Evolutionary conservation across 768 basidiomycete species (phyloP), one percentile per base, ranked within the genome.

Genomic region (Xerocomellus dryophilus): DNA sequence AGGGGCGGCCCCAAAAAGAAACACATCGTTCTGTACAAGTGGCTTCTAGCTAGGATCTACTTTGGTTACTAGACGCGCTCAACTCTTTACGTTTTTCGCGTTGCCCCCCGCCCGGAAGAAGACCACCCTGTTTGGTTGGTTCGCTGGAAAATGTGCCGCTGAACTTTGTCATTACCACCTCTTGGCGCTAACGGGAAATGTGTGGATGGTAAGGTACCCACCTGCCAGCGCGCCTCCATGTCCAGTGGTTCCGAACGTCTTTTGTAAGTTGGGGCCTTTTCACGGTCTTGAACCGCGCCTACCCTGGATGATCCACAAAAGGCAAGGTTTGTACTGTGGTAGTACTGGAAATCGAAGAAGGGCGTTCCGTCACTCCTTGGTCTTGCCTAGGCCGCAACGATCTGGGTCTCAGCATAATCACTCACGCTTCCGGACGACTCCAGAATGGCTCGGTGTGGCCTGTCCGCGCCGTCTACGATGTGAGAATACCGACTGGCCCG

Each of bases 401-500:
- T 14, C 5, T 38, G 39, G 12, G 12, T 17, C 41, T 12, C 11
- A 9, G 38, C 27, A 20, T 35, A 8, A 10, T 5, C 8, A 39
- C 14, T 35, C 18, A 29, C 29, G 29, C n/a, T 34, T 15, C 18
- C 29, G 4, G 29, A 10, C 29, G 10, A 18, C n/a, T 50, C 32
- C 17, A 29, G 45, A 43, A 38, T 15, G 29, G n/a, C n/a, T n/a
- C n/a, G n/a, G n/a, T 14, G 9, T 25, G 31, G 27, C 29, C 23
- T 23, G 23, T 23, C 23, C 54, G 34, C 39, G 14, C 56, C 4
- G 20, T 21, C 35, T 17, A 42, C 40, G 21, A 43, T 10, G 47
- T 56, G 40, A 38, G 58, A 61, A 61, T 38, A 27, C 52, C 51
- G 36, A 35, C n/a, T 2, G 44, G 12, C 21, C n/a, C 42, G 59